These are phyloP conservation scores for Phytophthora idaei DNA, from an alignment of 352 stramenopile genomes.

Conservation along the genomic window DNA sequence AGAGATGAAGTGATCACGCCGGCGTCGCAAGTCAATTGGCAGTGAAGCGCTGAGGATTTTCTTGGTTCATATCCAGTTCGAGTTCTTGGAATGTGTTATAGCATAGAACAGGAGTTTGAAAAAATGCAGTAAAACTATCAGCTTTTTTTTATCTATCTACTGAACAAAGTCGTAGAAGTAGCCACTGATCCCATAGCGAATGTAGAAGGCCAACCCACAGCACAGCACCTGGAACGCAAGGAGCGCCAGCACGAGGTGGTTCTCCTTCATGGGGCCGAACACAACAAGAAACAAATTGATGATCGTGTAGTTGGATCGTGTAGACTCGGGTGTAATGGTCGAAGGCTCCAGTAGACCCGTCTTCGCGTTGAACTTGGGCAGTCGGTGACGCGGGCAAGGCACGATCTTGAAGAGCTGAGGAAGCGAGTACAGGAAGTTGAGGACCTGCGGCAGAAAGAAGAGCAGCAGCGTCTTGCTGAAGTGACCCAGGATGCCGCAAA, in stretches of 20 bases:
- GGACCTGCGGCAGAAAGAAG: constrained; percentile 98
- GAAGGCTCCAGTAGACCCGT: constrained; percentile 94
- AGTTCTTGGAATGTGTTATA: too few species aligned
- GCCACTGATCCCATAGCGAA: constrained; percentile 84
- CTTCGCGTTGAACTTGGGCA: constrained; percentile 94
- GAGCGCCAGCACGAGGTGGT: constrained; percentile 65
- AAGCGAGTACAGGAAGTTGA: constrained; percentile 99
- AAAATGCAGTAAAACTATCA: constrained; percentile 15
- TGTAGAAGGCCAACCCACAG: constrained; percentile 80
- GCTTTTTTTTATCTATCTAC: constrained; percentile 41
- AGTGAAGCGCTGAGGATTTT: not conserved
- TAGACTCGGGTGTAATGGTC: constrained; percentile 88
- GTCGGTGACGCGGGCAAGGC: constrained; percentile 96
- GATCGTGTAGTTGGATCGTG: constrained; percentile 87
- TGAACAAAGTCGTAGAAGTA: constrained; percentile 91
- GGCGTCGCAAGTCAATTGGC: constrained; percentile 45
- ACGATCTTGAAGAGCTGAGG: constrained; percentile 98
- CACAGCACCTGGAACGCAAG: constrained; percentile 79
- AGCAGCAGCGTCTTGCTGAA: constrained; percentile 99
- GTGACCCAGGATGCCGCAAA: constrained; percentile 95
- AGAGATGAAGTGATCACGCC: constrained; percentile 42
- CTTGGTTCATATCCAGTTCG: too few species aligned
- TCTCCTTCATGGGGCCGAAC: constrained; percentile 85
- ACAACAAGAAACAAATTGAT: constrained; percentile 89
- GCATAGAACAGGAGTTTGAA: not conserved